Conservation (phyloP, 768 basidiomycete genomes). For the Calocybe cyanea region DNA sequence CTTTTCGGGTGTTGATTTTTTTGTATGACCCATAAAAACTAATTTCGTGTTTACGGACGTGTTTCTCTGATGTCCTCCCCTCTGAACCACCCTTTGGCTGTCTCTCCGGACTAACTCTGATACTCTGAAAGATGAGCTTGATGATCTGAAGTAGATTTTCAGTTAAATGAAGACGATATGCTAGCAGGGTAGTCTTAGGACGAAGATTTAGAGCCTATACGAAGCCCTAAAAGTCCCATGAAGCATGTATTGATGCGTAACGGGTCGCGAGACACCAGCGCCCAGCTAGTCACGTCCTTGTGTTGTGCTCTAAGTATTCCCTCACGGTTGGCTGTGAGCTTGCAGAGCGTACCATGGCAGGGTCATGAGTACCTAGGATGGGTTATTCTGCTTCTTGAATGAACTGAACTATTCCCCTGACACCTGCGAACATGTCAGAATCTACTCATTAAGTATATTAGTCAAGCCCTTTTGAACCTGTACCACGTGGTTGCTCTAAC, state of each 20-base stretch:
- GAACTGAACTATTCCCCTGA: too few species aligned
- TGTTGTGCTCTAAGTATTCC: conserved; percentile 86
- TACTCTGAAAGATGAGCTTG: too few species aligned
- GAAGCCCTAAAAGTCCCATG: conserved; percentile 84
- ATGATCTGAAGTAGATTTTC: too few species aligned
- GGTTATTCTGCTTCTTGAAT: too few species aligned
- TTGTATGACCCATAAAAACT: conserved; percentile 32
- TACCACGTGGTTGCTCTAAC: too few species aligned
- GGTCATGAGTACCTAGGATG: too few species aligned
- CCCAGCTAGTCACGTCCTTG: conserved; percentile 87
- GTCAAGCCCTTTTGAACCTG: too few species aligned
- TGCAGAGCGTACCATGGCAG: conserved; percentile 94
- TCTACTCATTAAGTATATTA: too few species aligned
- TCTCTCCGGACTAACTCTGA: too few species aligned
- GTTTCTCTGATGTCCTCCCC: conserved; percentile 14
- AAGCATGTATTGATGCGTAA: conserved; percentile 81
- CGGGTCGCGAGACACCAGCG: conserved; percentile 82
- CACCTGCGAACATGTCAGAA: too few species aligned
- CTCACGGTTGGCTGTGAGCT: conserved; percentile 79
- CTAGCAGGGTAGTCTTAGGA: too few species aligned
- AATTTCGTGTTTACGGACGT: conserved; percentile 9
- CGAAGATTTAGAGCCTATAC: conserved; percentile 64
- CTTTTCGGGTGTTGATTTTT: conserved; percentile 26
- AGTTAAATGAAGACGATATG: too few species aligned
- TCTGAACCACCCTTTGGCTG: conserved; percentile 5